Conservation (phyloP, 2,329 filamentous ascomycete genomes). For the Aspergillus ustus region DNA sequence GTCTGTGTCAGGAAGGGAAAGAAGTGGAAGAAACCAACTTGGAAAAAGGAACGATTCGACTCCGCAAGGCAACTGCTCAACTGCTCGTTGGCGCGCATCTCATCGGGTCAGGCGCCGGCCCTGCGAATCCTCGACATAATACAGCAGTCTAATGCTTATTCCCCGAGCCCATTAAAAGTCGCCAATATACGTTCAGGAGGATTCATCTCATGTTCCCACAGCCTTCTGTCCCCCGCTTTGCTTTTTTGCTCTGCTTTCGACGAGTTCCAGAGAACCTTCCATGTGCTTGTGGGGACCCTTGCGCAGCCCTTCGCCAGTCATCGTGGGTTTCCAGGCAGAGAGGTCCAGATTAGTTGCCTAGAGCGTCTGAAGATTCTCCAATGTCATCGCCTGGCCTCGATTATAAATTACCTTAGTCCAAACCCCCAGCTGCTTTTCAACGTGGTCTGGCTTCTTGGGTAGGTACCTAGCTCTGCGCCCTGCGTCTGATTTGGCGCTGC, state of each 20-base stretch:
- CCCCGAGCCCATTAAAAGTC: not conserved
- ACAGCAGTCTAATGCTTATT: not conserved
- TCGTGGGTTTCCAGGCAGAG: conserved; percentile 1
- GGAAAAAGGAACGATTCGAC: not conserved
- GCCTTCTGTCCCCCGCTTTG: not conserved
- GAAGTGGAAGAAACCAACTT: not conserved
- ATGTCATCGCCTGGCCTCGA: not conserved
- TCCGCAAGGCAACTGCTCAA: not conserved
- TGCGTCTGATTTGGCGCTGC: conserved; percentile 5
- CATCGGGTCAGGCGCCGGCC: not conserved
- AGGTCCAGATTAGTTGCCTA: not conserved
- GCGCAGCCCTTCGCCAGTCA: not conserved
- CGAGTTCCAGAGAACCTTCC: not conserved
- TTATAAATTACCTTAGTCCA: conserved; percentile 2
- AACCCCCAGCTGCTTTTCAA: not conserved
- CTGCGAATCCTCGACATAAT: not conserved
- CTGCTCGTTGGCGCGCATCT: not conserved
- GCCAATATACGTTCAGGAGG: not conserved
- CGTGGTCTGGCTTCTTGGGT: not conserved
- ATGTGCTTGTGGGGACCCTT: not conserved
- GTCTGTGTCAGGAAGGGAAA: not conserved
- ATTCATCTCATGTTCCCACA: not conserved
- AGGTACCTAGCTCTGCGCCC: conserved; percentile 13
- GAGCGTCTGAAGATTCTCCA: not conserved
- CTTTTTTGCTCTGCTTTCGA: conserved; percentile 1